Base-by-base conservation (phyloP, 768 basidiomycete genomes). In the Panellus pusillus region DNA sequence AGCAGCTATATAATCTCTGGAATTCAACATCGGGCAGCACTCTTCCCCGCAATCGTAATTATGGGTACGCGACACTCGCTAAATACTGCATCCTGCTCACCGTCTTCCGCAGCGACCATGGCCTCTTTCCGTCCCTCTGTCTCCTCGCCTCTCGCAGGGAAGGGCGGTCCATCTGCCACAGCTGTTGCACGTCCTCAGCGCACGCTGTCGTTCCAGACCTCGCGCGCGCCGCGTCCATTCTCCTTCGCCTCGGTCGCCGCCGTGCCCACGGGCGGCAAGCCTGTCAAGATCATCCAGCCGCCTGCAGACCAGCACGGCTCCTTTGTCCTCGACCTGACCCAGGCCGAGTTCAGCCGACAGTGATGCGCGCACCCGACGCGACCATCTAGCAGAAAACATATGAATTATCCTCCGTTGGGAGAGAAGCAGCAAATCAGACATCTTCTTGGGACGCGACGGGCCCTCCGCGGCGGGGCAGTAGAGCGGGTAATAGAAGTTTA, bases 191-290 rank as follows among this genome's bases (percentile, higher is more conserved):
- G 74, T 65, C 72, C 81, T 39, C 73, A 74, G 61, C 78, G 78
- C 44, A 73, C 68, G 45, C 68, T 78, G 40, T 71, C 79, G 6
- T 92, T 93, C 66, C 81, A 86, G 6, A 70, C 79, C 1, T 93
- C 91, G 32, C 87, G 87, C 47, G 83, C 86, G 1, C 76, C 91
- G 19, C 82, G 91, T 24, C 91, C 91, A 28, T 93, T 93, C 68
- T 77, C 87, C 14, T 79, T 84, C 46, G 77, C 90, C 58, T 72
- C 81, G 50, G 66, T 68, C 52, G 62, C 56, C 28, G 47, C 65
- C n/a, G 51, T 56, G 32, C 55, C 65, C 6, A 67, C 63, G 50
- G 69, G 64, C 51, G 75, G 74, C 45, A 80, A 81, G 50, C 73
- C 84, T 6, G 75, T 84, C 15, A 93, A 93, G 65, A 75, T 92